Base-by-base conservation (phyloP, 345 rosid species). In the Acer campestre region DNA sequence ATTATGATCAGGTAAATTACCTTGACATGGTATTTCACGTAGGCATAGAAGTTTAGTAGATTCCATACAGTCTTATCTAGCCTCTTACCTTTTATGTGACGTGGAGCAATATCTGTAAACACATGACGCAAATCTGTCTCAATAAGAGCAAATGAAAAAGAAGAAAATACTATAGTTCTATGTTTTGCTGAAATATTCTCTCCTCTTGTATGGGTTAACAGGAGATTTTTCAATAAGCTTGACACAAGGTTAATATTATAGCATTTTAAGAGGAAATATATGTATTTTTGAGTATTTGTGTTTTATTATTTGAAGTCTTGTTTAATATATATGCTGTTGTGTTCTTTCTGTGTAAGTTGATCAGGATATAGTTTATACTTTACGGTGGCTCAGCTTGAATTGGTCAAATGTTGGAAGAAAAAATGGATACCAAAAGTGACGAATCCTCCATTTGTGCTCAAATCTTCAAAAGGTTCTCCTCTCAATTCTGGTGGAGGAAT, bases 361-460 rank as follows among this genome's bases (percentile, higher is more conserved):
- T 59, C 29, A 7, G 17, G 25, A 64, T 73, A 56, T n/a, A 63
- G 27, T 63, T 55, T 49, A 55, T 51, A 63, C 40, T 67, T 22
- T 63, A 31, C n/a, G 58, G n/a, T 46, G 18, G 48, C 61, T 13
- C 49, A 13, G 40, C 40, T 25, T 67, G 59, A 18, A 16, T 46
- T 75, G 49, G 9, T 68, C 76, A 67, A 44, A 70, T 73, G 71
- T 40, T 59, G 70, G 35, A 18, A 38, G 22, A 48, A 13, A 71
- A 76, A 31, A 82, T 71, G 49, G 49, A 29, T 87, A 95, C 97
- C 97, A 58, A 95, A 92, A 70, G 92, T 88, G 76, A 93, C 91
- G 67, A 95, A 95, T 75, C 98, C 98, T 38, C 91, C 90, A 67
- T 90, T 93, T 61, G 98, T 93, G 82, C 91, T 93, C 75, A 92